Evolutionary conservation across 139 green algal genomes (phyloP), one percentile per base, ranked within the genome.

Genomic region (Chlorella sp.): DNA sequence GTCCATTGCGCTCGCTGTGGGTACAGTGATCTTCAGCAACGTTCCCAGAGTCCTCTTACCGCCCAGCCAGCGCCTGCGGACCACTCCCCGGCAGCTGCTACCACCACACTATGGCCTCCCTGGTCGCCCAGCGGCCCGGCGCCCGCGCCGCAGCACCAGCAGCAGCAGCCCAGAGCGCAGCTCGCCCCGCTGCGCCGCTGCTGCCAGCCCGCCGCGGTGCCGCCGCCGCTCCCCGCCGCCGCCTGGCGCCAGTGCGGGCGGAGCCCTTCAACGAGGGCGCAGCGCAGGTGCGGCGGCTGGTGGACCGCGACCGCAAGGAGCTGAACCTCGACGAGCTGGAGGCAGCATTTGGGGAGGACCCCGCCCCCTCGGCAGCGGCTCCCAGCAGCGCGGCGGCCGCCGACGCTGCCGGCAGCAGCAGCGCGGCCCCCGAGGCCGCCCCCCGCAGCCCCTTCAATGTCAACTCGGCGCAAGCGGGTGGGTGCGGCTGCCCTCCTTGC

Each of bases 291-390:
- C 89, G 91, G 71, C 90, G 93, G 25, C 85, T 97, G 51, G 89
- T 97, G 26, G 89, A 85, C 47, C 86, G 94, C 28, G 94, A 97
- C 86, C 82, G 91, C 32, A 94, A 95, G 82, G 92, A 97, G 74
- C 81, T 94, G 65, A 92, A 92, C 15, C 68, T 86, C 34, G 87
- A 91, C 21, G 81, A 90, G 65, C 82, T 89, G 65, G 90, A 86
- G 39, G 78, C 65, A 11, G 69, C 38, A 21, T 89, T 90, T 57
- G 47, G 65, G 21, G 73, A 74, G 67, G 81, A 89, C 36, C 82
- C 87, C 63, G 85, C 63, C 17, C 44, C 75, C 23, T 34, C 56
- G 34, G 34, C 57, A 41, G 21, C 55, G 32, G 75, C 55, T 36
- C 32, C 75, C 13, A 39, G 15, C 56, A 74, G 60, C 15, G 63